Percentiles rank a stretch among this genome's conserved stretches.
phyloP scores from a whole-genome alignment of 148 eudicot genomes.

The Euryodendron excelsum region DNA sequence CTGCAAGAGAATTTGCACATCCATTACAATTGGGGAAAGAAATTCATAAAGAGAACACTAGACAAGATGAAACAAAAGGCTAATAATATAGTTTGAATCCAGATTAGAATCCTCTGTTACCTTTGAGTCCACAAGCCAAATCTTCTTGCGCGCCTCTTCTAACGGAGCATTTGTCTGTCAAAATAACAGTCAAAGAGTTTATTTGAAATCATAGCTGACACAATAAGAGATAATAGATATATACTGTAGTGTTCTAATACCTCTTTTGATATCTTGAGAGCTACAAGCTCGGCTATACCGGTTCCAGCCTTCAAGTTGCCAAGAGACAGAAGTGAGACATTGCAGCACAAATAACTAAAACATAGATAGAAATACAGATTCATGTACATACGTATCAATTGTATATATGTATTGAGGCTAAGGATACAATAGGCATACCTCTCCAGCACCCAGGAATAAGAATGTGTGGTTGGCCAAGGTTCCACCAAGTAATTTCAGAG shows the following conservation, averaged over 20 bases:
- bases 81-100: background rate
- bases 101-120: conserved; percentile 25
- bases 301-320: conserved; percentile 81
- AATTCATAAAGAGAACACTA: background rate
- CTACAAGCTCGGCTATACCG: conserved; percentile 93
- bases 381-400: background rate
- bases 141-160: conserved; percentile 76
- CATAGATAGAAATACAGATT: background rate
- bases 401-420: background rate
- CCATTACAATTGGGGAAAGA: background rate
- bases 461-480: conserved; percentile 78
- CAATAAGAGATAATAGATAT: background rate
- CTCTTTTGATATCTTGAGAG: conserved; percentile 78
- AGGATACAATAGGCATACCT: conserved; percentile 40
- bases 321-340: conserved; percentile 21
- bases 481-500: conserved; percentile 66
- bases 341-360: background rate
- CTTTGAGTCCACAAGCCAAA: conserved; percentile 98
- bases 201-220: background rate
- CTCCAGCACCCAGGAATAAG: conserved; percentile 94
- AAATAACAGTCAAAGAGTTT: conserved; percentile 7
- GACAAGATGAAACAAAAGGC: background rate
- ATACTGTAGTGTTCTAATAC: conserved; percentile 29
- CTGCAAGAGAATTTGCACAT: conserved; percentile 23
- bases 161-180: conserved; percentile 57